phyloP scores from a whole-genome alignment of 192 early-diverging fungal species.

The Borealophlyctis nickersoniae region DNA sequence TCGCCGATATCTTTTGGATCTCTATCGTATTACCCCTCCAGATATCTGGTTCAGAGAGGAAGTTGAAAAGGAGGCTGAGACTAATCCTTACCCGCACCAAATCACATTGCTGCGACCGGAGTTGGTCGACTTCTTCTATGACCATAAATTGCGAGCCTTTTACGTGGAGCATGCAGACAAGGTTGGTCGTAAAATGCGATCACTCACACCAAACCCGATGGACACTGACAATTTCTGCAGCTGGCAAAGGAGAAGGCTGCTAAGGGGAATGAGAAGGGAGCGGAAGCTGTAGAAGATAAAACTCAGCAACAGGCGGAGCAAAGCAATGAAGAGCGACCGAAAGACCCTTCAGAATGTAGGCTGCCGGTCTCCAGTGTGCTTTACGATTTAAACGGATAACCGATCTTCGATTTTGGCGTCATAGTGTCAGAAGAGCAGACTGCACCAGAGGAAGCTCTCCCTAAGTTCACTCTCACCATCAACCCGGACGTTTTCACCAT shows the following conservation, averaged over 20 bases:
- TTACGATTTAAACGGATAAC: no score
- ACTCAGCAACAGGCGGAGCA: no score
- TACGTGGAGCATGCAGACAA: no score
- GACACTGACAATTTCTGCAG: no score
- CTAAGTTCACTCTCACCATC: constrained; percentile 46
- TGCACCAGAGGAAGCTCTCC: not conserved
- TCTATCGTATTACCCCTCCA: constrained; percentile 86
- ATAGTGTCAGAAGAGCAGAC: not conserved
- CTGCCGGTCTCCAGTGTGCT: no score
- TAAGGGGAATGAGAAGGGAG: constrained; percentile 23
- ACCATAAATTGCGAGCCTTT: constrained; percentile 64
- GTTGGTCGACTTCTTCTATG: constrained; percentile 81
- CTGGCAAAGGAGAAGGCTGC: no score
- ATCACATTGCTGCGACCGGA: constrained; percentile 83
- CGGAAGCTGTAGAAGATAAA: constrained; percentile 12
- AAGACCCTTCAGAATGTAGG: no score
- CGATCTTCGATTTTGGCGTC: not conserved
- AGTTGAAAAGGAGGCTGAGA: constrained; percentile 46
- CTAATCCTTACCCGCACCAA: constrained; percentile 81
- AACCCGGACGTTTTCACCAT: constrained; percentile 52
- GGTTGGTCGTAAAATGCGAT: no score
- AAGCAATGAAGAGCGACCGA: constrained; percentile 1
- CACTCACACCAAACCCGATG: no score
- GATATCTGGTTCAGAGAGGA: constrained; percentile 86
- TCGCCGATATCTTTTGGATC: constrained; percentile 87